Percentiles rank a stretch among this genome's conserved stretches.
These are phyloP conservation scores for Phytophthora sp. DNA, from an alignment of 352 stramenopile genomes.

Conservation along the genomic window DNA sequence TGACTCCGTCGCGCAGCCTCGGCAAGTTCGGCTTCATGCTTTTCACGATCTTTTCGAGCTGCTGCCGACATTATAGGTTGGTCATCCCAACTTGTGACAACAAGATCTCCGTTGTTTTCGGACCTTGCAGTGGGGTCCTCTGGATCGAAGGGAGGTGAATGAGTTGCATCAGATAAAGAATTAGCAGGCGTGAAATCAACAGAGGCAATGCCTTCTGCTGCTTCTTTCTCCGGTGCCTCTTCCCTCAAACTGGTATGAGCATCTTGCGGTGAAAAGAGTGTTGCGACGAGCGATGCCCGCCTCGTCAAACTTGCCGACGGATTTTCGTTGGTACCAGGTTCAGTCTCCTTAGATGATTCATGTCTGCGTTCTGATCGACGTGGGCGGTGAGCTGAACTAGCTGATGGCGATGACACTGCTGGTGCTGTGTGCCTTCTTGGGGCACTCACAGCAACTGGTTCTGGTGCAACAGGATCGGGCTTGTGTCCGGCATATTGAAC, in stretches of 20 bases:
- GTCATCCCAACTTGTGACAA: slow-evolving; percentile 47
- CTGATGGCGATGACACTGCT: neutral
- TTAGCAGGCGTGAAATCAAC: neutral
- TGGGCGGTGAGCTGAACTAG: neutral
- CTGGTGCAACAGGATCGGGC: slow-evolving; percentile 4
- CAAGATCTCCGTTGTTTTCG: slow-evolving; percentile 4
- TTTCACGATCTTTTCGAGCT: slow-evolving; percentile 35
- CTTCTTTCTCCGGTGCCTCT: slow-evolving; percentile 16
- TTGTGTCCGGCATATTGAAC: slow-evolving; percentile 40
- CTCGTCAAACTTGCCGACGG: neutral
- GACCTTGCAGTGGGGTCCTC: neutral
- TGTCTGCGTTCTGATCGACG: slow-evolving; percentile 8
- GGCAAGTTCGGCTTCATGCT: slow-evolving; percentile 26
- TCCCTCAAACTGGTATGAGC: neutral
- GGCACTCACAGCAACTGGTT: neutral
- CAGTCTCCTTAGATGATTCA: slow-evolving; percentile 1
- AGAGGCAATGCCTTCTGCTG: neutral
- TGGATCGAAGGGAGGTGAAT: neutral
- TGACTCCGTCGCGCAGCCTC: slow-evolving; percentile 37
- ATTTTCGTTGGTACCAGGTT: neutral
- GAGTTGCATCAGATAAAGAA: neutral
- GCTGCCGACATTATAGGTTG: slow-evolving; percentile 57
- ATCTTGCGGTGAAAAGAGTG: slow-evolving; percentile 8
- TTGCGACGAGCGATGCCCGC: slow-evolving; percentile 20
- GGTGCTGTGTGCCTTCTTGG: slow-evolving; percentile 31